These are phyloP conservation scores for Komagataella mondaviorum DNA, from an alignment of 805 yeast species.

Conservation along the genomic window DNA sequence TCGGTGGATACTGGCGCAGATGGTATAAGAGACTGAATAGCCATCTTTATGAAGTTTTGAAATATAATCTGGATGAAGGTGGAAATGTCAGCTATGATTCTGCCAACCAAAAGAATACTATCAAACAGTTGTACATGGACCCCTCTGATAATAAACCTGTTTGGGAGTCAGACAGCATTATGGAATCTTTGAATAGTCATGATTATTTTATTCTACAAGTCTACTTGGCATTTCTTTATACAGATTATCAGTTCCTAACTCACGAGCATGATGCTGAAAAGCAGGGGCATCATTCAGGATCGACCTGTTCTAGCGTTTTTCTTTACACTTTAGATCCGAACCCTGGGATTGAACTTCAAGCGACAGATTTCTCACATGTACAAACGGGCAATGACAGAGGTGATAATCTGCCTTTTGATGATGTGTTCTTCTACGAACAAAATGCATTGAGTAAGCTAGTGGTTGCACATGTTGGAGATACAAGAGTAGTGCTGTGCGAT, in stretches of 20 bases:
- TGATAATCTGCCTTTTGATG: constrained; percentile 6
- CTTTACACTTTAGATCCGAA: constrained; percentile 18
- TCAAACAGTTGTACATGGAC: not conserved
- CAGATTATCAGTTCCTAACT: constrained; percentile 48
- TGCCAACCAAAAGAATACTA: not conserved
- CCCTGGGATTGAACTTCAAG: constrained; percentile 9
- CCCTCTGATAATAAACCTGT: not conserved
- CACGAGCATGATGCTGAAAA: constrained; percentile 13
- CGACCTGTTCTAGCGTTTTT: constrained; percentile 21
- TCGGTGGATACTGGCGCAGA: constrained; percentile 82
- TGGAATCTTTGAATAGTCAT: constrained; percentile 8
- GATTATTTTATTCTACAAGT: constrained; percentile 53
- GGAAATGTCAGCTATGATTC: too few relatives aligned
- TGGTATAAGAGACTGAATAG: constrained; percentile 35
- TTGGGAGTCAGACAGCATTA: not conserved
- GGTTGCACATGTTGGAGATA: constrained; percentile 88
- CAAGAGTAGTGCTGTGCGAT: constrained; percentile 79
- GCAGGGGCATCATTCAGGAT: constrained; percentile 16
- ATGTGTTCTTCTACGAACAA: constrained; percentile 47
- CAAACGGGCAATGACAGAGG: not conserved
- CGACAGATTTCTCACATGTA: not conserved
- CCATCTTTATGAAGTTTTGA: constrained; percentile 11
- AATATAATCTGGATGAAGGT: constrained; percentile 4
- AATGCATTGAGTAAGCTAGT: constrained; percentile 52
- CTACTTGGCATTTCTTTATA: constrained; percentile 47